phyloP scores from a whole-genome alignment of 345 rosid species.

The Lepidium didymum region DNA sequence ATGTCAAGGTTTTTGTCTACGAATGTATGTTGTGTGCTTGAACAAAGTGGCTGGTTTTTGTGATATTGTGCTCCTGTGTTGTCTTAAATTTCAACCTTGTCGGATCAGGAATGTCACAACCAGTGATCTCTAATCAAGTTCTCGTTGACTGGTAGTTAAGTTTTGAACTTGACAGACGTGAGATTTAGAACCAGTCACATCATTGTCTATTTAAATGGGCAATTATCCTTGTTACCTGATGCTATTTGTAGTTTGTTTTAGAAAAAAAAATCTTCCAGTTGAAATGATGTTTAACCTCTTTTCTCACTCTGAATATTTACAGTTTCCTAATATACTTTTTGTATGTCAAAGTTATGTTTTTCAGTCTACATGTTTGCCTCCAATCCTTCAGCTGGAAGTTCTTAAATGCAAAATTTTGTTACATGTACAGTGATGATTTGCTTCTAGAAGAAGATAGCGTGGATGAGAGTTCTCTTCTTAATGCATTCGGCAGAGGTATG shows the following conservation, averaged over 20 bases:
- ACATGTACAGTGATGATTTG: slow-evolving; percentile 65
- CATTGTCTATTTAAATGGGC: neutral
- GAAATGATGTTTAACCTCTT: neutral
- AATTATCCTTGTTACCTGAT: neutral
- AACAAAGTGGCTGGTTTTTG: neutral
- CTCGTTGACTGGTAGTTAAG: neutral
- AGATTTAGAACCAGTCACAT: neutral
- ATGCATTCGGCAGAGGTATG: slow-evolving; percentile 64
- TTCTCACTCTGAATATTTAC: neutral
- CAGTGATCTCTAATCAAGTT: slow-evolving; percentile 2
- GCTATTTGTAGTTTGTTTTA: neutral
- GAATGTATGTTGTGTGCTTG: slow-evolving; percentile 1
- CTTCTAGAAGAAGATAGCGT: slow-evolving; percentile 81
- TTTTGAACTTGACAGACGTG: neutral
- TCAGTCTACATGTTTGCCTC: neutral
- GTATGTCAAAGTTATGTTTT: neutral
- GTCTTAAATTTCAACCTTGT: neutral
- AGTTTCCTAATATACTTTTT: neutral
- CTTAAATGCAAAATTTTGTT: slow-evolving; percentile 10
- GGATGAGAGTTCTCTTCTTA: slow-evolving; percentile 44
- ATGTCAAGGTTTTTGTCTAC: slow-evolving; percentile 2
- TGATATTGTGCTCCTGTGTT: neutral
- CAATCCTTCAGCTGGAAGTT: neutral
- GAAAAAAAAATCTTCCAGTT: neutral
- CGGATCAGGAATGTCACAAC: neutral